Evolutionary conservation across 257 asterid species (phyloP).

Genomic region (Dorcoceras hygrometricum): DNA sequence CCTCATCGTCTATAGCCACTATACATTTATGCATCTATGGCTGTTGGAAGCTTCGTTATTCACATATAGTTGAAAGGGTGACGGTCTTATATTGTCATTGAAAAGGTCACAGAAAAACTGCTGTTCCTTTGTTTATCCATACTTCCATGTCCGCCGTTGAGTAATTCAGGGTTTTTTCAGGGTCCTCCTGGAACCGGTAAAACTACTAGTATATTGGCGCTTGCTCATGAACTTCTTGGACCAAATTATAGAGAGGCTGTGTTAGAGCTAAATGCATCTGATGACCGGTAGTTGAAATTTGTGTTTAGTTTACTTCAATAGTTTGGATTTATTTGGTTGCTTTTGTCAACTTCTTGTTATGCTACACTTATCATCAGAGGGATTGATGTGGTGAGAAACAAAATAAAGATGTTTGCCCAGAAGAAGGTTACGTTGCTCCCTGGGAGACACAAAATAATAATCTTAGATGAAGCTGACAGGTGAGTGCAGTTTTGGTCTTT

Average conservation of each 20-base stretch:
- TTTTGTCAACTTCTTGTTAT: constrained; percentile 5
- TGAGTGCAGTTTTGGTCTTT: constrained; percentile 26
- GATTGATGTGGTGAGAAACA: constrained; percentile 94
- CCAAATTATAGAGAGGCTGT: constrained; percentile 87
- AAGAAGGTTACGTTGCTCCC: constrained; percentile 87
- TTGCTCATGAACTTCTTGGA: constrained; percentile 94
- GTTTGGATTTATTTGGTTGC: not conserved
- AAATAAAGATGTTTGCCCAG: constrained; percentile 98
- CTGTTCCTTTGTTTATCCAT: not conserved
- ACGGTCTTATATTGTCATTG: not conserved
- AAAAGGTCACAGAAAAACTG: not conserved
- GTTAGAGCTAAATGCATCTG: constrained; percentile 92
- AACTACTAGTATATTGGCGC: constrained; percentile 91
- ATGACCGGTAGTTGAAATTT: constrained; percentile 58
- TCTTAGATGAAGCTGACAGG: constrained; percentile 99
- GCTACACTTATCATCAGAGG: constrained; percentile 49
- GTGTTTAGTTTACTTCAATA: not conserved
- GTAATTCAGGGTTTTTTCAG: constrained; percentile 34
- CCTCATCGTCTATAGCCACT: not conserved
- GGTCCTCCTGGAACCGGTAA: constrained; percentile 99
- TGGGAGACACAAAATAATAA: constrained; percentile 85
- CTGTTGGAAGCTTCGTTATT: not conserved
- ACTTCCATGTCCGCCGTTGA: constrained; percentile 6
- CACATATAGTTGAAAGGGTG: not conserved
- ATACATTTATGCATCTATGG: not conserved